phyloP scores from a whole-genome alignment of 805 yeast species.

The Monosporozyma unispora region DNA sequence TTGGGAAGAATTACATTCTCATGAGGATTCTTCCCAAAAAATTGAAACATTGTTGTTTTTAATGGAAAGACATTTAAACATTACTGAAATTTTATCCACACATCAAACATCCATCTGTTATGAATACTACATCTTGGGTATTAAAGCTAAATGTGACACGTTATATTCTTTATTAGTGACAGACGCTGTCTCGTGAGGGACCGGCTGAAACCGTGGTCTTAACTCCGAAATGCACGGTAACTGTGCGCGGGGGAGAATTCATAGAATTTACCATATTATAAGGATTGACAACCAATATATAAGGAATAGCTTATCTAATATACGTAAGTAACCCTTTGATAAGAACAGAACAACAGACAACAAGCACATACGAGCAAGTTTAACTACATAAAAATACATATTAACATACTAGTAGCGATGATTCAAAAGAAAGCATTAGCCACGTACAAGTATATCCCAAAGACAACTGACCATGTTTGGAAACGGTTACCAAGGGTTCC shows the following conservation, averaged over 20 bases:
- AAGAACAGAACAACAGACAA: background rate
- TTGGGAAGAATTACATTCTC: background rate
- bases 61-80: background rate
- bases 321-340: too few relatives aligned
- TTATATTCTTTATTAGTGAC: background rate
- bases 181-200: background rate
- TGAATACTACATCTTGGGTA: conserved; percentile 1
- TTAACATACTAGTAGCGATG: background rate
- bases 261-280: background rate
- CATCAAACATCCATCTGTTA: background rate
- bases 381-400: background rate
- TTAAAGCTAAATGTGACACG: background rate
- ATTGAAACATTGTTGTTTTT: background rate
- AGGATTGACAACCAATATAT: background rate
- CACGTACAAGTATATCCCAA: background rate
- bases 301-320: too few relatives aligned
- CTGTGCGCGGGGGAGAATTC: background rate
- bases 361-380: too few relatives aligned
- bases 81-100: background rate
- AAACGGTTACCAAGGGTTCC: conserved; percentile 25
- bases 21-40: background rate
- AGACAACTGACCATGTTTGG: background rate
- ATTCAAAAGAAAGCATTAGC: background rate
- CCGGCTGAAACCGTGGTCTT: background rate
- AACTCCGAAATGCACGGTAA: background rate